Evolutionary conservation across 768 basidiomycete genomes (phyloP).

Genomic region (Mycena floridula): DNA sequence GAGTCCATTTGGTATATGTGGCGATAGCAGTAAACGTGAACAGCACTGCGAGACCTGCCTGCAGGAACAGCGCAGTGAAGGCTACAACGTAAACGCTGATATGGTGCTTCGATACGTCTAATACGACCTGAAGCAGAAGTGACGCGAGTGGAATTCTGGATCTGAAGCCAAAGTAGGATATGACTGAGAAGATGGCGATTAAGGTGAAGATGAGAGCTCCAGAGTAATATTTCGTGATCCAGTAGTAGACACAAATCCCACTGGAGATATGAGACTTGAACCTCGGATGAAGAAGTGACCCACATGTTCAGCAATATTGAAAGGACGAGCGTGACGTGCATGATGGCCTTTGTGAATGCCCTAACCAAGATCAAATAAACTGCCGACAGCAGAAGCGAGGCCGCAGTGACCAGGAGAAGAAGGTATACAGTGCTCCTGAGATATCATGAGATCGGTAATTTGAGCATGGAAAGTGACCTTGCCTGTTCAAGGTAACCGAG

Average conservation of each 20-base stretch:
- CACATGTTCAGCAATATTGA: conserved; percentile 62
- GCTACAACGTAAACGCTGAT: conserved; percentile 75
- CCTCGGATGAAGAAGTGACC: conserved; percentile 16
- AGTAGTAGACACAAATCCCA: conserved; percentile 71
- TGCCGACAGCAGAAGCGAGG: conserved; percentile 59
- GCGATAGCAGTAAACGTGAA: conserved; percentile 74
- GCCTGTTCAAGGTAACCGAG: conserved; percentile 62
- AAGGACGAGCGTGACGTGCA: conserved; percentile 69
- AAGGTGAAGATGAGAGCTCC: conserved; percentile 83
- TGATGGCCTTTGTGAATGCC: conserved; percentile 65
- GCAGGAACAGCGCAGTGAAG: conserved; percentile 61
- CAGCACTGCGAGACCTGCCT: conserved; percentile 72
- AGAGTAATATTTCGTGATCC: conserved; percentile 68
- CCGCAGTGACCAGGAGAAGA: conserved; percentile 66
- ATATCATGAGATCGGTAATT: conserved; percentile 1
- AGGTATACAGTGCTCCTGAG: conserved; percentile 68
- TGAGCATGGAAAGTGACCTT: conserved; percentile 16
- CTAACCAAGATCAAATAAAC: conserved; percentile 67
- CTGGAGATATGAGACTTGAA: conserved; percentile 26
- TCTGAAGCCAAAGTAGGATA: conserved; percentile 69
- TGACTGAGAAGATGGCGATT: conserved; percentile 67
- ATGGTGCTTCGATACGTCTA: conserved; percentile 83
- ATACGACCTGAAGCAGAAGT: conserved; percentile 72
- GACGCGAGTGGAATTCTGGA: conserved; percentile 76
- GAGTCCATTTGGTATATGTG: conserved; percentile 67